Evolutionary conservation across 2,329 filamentous ascomycete species (phyloP), one percentile per base, ranked within the genome.

Genomic region (Talaromyces atroroseus): DNA sequence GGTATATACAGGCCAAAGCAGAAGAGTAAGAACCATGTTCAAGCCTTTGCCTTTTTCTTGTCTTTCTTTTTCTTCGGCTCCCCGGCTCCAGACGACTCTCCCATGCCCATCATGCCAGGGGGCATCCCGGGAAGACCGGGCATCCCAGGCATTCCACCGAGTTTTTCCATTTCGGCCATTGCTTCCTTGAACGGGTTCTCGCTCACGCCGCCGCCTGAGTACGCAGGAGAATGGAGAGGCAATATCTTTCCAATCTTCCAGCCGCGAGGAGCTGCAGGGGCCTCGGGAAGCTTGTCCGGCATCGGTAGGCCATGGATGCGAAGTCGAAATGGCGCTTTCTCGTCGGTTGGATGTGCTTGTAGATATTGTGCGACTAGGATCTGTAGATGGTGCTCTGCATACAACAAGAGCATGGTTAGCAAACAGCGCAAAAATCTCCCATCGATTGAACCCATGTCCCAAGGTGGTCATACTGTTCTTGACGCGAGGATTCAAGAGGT

Each of bases 171-270:
- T 76, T 95, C 90, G 67, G 85, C 87, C 92, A 97, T 96, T 80
- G 96, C 95, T 64, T 96, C 92, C 78, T 94, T 90, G 67, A 97
- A 85, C 60, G 96, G 84, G 68, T 97, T 95, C 72, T 99, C 94
- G 60, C 85, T 92, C 11, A 97, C 90, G 36, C 94, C 94, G 11
- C 94, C 94, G 8, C 94, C 94, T 54, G 89, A 94, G 74, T 97
- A 82, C 18, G 91, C 94, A 0, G 92, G 86, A 60, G 89, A 95
- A 68, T 95, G 88, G 61, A 95, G 85, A 21, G 94, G 94, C 62
- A 99, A 69, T 58, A 96, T 84, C 58, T 83, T 84, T 60, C 84
- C 85, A 72, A 97, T 87, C 78, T 95, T 96, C 90, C 91, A 96
- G 38, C 92, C 92, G 53, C 89, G 81, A 18, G 94, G 94, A 52